Evolutionary conservation across 1,284 basidiomycete species (phyloP).

Genomic region (Cutaneotrichosporon sp.): DNA sequence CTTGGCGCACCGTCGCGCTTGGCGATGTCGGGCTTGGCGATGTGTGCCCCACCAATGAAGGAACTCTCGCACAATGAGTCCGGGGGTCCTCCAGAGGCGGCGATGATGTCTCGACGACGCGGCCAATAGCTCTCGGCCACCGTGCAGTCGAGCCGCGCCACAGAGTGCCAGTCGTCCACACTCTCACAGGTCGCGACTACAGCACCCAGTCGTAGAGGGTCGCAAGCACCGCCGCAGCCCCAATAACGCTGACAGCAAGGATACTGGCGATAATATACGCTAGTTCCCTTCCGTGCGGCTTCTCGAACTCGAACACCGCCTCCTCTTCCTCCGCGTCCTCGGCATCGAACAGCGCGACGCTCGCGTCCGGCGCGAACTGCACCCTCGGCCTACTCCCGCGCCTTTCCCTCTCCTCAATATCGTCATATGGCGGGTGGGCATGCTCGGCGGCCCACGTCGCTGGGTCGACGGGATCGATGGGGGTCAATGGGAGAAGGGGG

Average conservation of each 20-base stretch:
- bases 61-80: too few species aligned
- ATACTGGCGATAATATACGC: slow-evolving; percentile 25
- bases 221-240: slow-evolving; percentile 35
- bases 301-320: slow-evolving; percentile 30
- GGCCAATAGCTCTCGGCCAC: too few species aligned
- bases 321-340: slow-evolving; percentile 1
- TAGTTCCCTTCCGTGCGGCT: slow-evolving; percentile 29
- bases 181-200: slow-evolving; percentile 13
- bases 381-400: not conserved
- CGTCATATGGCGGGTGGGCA: not conserved
- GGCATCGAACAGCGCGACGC: slow-evolving; percentile 2
- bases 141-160: too few species aligned
- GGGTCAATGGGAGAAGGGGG: not conserved
- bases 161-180: too few species aligned
- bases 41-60: too few species aligned
- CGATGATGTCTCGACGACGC: too few species aligned
- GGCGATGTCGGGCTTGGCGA: too few species aligned
- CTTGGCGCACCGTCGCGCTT: too few species aligned
- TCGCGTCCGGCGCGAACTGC: slow-evolving; percentile 6
- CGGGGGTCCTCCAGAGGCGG: too few species aligned
- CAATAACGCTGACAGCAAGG: slow-evolving; percentile 24
- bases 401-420: not conserved
- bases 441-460: slow-evolving; percentile 7
- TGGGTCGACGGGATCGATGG: slow-evolving; percentile 2
- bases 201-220: slow-evolving; percentile 45